Percentiles rank a stretch among this genome's conserved stretches.
Evolutionary conservation across 2,329 filamentous ascomycete genomes (phyloP).

Genomic region (Elsinoe arachidis): DNA sequence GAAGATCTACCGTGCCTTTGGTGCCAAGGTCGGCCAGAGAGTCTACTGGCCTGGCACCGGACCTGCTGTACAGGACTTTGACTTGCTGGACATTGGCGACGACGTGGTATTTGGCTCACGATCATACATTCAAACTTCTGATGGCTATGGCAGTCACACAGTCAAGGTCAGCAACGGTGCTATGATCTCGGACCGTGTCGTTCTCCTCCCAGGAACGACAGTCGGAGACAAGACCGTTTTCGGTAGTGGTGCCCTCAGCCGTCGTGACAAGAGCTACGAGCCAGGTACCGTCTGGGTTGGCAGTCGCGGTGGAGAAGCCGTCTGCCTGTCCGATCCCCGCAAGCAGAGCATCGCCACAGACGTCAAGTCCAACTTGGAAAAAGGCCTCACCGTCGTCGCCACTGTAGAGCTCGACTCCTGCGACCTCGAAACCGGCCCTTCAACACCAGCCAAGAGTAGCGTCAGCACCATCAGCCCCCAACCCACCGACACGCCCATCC

Average conservation of each 20-base stretch:
- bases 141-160: slow-evolving; percentile 41
- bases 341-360: slow-evolving; percentile 9
- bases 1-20: slow-evolving; percentile 41
- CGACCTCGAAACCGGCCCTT: neutral
- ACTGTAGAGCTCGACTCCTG: neutral
- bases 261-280: slow-evolving; percentile 37
- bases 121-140: slow-evolving; percentile 46
- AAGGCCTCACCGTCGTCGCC: neutral
- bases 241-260: slow-evolving; percentile 46
- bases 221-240: slow-evolving; percentile 44
- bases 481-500: neutral
- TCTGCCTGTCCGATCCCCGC: slow-evolving; percentile 33
- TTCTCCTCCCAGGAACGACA: slow-evolving; percentile 43
- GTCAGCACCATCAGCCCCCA: neutral
- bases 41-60: slow-evolving; percentile 53
- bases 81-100: slow-evolving; percentile 47
- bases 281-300: slow-evolving; percentile 44
- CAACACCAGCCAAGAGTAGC: neutral
- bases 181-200: slow-evolving; percentile 51
- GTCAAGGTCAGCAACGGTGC: slow-evolving; percentile 42
- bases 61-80: slow-evolving; percentile 46
- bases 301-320: slow-evolving; percentile 43
- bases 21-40: slow-evolving; percentile 44
- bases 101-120: slow-evolving; percentile 53
- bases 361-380: slow-evolving; percentile 5